Percentiles rank a stretch among this genome's conserved stretches.
phyloP scores from a whole-genome alignment of 257 asterid genomes.

The Scutellaria minor region DNA sequence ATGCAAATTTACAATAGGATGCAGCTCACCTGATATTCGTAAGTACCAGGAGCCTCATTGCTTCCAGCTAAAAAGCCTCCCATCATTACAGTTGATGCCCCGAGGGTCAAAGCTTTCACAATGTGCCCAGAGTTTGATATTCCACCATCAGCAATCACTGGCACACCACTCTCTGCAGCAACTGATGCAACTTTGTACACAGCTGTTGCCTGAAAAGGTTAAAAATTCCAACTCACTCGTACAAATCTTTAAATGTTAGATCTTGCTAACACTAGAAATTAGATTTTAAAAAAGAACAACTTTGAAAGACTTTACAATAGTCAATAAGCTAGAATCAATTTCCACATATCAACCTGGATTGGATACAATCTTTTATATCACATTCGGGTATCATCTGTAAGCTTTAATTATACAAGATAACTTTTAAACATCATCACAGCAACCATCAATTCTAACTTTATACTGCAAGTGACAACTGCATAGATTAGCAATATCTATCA shows the following conservation, averaged over 20 bases:
- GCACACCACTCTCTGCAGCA: slow-evolving; percentile 73
- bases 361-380: background rate
- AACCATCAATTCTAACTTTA: background rate
- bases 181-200: slow-evolving; percentile 89
- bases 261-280: background rate
- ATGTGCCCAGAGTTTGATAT: slow-evolving; percentile 94
- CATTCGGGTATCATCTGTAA: background rate
- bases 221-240: background rate
- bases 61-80: slow-evolving; percentile 96
- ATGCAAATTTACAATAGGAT: slow-evolving; percentile 23
- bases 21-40: slow-evolving; percentile 62
- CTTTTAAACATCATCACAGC: background rate
- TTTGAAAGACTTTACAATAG: background rate
- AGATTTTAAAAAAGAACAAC: background rate
- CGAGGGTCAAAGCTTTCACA: slow-evolving; percentile 85
- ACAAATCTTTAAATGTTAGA: background rate
- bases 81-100: slow-evolving; percentile 97
- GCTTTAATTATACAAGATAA: background rate
- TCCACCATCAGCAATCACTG: slow-evolving; percentile 95
- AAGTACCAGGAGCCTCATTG: slow-evolving; percentile 83
- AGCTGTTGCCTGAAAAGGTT: slow-evolving; percentile 70
- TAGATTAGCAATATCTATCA: background rate
- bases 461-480: background rate
- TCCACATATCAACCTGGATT: background rate
- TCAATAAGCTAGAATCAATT: background rate